phyloP scores from a whole-genome alignment of 345 rosid species.

The Durio zibethinus region DNA sequence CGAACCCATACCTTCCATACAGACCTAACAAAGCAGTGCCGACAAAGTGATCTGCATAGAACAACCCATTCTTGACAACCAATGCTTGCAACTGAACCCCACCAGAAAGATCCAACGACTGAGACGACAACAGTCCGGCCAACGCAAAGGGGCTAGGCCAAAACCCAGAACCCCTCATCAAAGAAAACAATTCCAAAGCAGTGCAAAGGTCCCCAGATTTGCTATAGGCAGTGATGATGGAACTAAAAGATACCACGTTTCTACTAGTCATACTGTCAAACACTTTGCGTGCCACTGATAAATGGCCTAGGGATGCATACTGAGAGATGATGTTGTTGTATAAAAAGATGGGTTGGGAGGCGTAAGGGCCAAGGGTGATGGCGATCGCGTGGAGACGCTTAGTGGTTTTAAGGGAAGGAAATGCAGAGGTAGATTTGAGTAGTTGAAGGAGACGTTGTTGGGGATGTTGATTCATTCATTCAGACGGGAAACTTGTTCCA shows the following conservation, averaged over 20 bases:
- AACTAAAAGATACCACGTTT: constrained; percentile 52
- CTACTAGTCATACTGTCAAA: constrained; percentile 67
- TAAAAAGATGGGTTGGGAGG: constrained; percentile 48
- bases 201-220: constrained; percentile 35
- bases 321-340: constrained; percentile 51
- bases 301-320: constrained; percentile 34
- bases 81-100: constrained; percentile 66
- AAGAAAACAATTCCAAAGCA: constrained; percentile 40
- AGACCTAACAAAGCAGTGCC: constrained; percentile 67
- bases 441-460: constrained; percentile 43
- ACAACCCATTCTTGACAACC: constrained; percentile 57
- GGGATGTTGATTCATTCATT: constrained; percentile 48
- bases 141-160: constrained; percentile 52
- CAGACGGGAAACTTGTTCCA: constrained; percentile 22
- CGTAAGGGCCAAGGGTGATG: constrained; percentile 39
- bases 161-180: constrained; percentile 49
- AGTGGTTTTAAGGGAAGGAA: constrained; percentile 44
- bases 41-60: constrained; percentile 54
- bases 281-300: constrained; percentile 44
- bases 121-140: constrained; percentile 57
- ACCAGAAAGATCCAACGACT: constrained; percentile 30
- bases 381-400: constrained; percentile 69
- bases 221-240: constrained; percentile 50
- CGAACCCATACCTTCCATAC: constrained; percentile 56
- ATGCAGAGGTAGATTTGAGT: constrained; percentile 40